Evolutionary conservation across 225 moss, liverwort and hornwort species (phyloP), one percentile per base, ranked within the genome.

Genomic region (Bryoerythrophyllum caledonicum): DNA sequence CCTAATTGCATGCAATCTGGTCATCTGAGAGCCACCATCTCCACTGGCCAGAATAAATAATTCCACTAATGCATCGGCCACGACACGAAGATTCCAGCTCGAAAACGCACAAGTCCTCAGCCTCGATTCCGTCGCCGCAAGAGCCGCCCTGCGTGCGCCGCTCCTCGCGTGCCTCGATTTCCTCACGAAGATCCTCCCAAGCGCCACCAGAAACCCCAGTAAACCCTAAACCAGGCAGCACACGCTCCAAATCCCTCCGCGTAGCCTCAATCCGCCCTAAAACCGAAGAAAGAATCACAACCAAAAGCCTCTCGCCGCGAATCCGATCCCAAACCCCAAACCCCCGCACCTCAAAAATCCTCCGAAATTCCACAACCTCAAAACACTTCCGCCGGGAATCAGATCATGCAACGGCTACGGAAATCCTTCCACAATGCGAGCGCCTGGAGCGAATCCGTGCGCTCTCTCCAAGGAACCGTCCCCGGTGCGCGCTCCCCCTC

Each of bases 1-100:
- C 78, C 80, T 60, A 83, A 72, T 69, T 53, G 74, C 82, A 83
- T 67, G 74, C 79, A 71, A 66, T 74, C 77, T 77, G 83, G 76
- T 78, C 86, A 68, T 78, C 80, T 77, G 71, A 76, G 10, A 74
- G 62, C 66, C 60, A 86, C 61, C 73, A 77, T 79, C 54, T 69
- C 63, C 62, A 68, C 71, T 73, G 66, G 5, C 48, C 17, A 17
- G 14, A 14, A 32, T 32, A 32, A 38, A 38, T 38, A 34, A 6
- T 34, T 34, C 7, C 10, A 2, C 13, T 2, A 20, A 10, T 63
- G 52, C 63, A 56, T 35, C 23, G 20, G 38, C 35, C 30, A 7
- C 2, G 1, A 20, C 0, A 34, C 1, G n/a, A 58, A 1, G 24
- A 69, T 19, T 60, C 58, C 48, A 68, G 46, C 60, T 79, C 61